phyloP scores from a whole-genome alignment of 2,329 filamentous ascomycete genomes.

The Didymella glomerata region DNA sequence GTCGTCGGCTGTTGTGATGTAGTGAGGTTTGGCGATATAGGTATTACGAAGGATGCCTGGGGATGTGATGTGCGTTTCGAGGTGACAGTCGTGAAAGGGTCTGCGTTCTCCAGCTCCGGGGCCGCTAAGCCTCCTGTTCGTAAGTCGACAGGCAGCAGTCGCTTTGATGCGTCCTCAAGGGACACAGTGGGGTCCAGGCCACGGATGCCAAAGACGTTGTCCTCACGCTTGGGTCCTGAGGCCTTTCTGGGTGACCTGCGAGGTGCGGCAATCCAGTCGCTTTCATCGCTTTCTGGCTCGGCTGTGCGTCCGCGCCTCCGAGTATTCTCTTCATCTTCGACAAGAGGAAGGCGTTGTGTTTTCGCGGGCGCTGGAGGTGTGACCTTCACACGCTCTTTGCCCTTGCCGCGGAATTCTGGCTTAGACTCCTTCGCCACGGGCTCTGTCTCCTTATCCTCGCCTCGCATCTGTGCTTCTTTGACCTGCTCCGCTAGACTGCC shows the following conservation, averaged over 20 bases:
- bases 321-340: slow-evolving; percentile 48
- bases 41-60: slow-evolving; percentile 32
- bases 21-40: slow-evolving; percentile 27
- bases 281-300: slow-evolving; percentile 44
- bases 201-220: slow-evolving; percentile 45
- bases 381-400: slow-evolving; percentile 31
- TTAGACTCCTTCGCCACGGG: slow-evolving; percentile 25
- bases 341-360: slow-evolving; percentile 26
- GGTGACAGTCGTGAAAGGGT: slow-evolving; percentile 38
- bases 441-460: slow-evolving; percentile 57
- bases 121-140: slow-evolving; percentile 17
- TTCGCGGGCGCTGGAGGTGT: slow-evolving; percentile 32
- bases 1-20: slow-evolving; percentile 14
- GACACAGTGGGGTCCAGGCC: slow-evolving; percentile 35
- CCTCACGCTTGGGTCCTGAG: slow-evolving; percentile 20
- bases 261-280: slow-evolving; percentile 50
- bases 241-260: slow-evolving; percentile 27
- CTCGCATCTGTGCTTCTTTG: slow-evolving; percentile 62
- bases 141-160: slow-evolving; percentile 21
- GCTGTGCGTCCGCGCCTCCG: slow-evolving; percentile 30
- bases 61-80: slow-evolving; percentile 30
- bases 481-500: slow-evolving; percentile 55
- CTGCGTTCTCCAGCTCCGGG: slow-evolving; percentile 27
- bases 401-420: slow-evolving; percentile 34
- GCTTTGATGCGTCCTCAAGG: slow-evolving; percentile 33